Evolutionary conservation across 306 rosid species (phyloP).

Genomic region (Begonia fuchsioides): DNA sequence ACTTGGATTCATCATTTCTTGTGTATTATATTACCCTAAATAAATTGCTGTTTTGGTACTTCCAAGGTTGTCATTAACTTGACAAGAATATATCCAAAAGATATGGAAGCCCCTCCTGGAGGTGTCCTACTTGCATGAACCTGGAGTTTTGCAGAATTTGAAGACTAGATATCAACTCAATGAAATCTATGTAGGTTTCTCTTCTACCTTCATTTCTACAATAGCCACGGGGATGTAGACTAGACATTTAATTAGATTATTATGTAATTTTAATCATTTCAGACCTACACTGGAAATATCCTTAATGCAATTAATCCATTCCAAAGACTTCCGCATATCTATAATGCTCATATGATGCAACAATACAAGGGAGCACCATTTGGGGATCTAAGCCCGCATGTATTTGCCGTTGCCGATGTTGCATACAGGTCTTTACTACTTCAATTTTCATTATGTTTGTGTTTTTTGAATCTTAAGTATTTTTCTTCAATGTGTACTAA

Average conservation of each 20-base stretch:
- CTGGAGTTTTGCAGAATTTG: slow-evolving; percentile 89
- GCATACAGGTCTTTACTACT: slow-evolving; percentile 65
- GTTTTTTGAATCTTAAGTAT: slow-evolving; percentile 7
- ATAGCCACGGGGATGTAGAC: background rate
- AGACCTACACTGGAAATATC: slow-evolving; percentile 97
- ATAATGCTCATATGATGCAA: slow-evolving; percentile 89
- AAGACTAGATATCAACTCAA: slow-evolving; percentile 83
- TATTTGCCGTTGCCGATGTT: slow-evolving; percentile 97
- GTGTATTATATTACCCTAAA: background rate
- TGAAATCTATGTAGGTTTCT: slow-evolving; percentile 70
- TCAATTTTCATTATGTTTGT: slow-evolving; percentile 9
- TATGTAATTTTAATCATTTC: slow-evolving; percentile 9
- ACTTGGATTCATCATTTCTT: background rate
- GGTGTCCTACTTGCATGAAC: slow-evolving; percentile 98
- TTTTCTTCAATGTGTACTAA: slow-evolving; percentile 8
- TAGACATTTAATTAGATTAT: too few relatives aligned
- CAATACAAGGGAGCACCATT: slow-evolving; percentile 98
- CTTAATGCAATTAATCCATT: slow-evolving; percentile 96
- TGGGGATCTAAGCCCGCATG: slow-evolving; percentile 96
- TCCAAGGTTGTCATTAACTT: slow-evolving; percentile 50
- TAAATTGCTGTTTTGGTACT: slow-evolving; percentile 13
- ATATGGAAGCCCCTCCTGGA: slow-evolving; percentile 83
- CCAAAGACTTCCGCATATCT: slow-evolving; percentile 89
- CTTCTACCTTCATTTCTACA: background rate
- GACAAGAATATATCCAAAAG: slow-evolving; percentile 68